Evolutionary conservation across 1,284 basidiomycete genomes (phyloP).

Genomic region (Marasmius oreades): DNA sequence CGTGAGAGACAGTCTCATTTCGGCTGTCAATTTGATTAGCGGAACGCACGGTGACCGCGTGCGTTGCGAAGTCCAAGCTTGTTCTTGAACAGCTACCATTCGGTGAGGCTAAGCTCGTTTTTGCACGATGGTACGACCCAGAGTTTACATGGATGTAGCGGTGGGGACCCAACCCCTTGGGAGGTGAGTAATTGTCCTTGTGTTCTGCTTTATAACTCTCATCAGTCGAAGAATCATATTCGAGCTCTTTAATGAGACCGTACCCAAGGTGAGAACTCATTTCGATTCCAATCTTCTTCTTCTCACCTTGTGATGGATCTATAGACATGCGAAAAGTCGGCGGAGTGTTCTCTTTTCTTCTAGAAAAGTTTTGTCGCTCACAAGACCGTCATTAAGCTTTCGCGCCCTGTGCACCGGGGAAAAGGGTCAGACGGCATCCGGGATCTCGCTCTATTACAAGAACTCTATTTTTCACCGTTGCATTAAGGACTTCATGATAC

Average conservation of each 20-base stretch:
- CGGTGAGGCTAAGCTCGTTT: not conserved
- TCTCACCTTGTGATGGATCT: slow-evolving; percentile 41
- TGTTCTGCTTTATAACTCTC: slow-evolving; percentile 4
- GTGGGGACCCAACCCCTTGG: slow-evolving; percentile 52
- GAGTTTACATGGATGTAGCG: slow-evolving; percentile 69
- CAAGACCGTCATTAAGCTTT: slow-evolving; percentile 51
- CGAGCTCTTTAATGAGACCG: slow-evolving; percentile 74
- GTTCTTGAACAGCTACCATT: not conserved
- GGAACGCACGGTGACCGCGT: not conserved
- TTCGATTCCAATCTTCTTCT: not conserved
- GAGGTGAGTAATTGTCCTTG: slow-evolving; percentile 38
- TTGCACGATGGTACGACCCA: slow-evolving; percentile 40
- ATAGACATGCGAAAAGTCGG: slow-evolving; percentile 76
- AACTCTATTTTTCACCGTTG: slow-evolving; percentile 76
- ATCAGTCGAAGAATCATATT: slow-evolving; percentile 58
- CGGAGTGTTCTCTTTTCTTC: not conserved
- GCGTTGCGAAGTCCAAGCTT: not conserved
- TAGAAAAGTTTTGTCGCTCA: slow-evolving; percentile 2
- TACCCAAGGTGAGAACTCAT: slow-evolving; percentile 47
- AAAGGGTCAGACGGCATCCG: slow-evolving; percentile 66
- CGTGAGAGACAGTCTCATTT: not conserved
- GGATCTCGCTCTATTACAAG: slow-evolving; percentile 80
- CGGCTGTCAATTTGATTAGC: slow-evolving; percentile 5
- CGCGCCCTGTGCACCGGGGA: slow-evolving; percentile 87
- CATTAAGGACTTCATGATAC: slow-evolving; percentile 87